Evolutionary conservation across 352 stramenopile genomes (phyloP).

Genomic region (Globisporangium abappressorium): DNA sequence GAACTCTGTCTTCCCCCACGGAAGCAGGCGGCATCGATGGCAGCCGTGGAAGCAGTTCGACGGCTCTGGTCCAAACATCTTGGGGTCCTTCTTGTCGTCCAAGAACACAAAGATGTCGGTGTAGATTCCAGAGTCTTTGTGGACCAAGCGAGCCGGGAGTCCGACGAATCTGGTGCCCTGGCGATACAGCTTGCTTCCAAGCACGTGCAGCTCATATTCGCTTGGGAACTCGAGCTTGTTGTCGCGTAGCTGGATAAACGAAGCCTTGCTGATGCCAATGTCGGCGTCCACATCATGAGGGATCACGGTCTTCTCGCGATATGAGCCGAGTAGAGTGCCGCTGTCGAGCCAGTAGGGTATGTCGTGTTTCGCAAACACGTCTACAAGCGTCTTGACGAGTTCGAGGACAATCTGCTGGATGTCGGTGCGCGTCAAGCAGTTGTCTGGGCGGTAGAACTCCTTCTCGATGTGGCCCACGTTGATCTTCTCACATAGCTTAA

Average conservation of each 20-base stretch:
- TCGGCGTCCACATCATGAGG: conserved; percentile 28
- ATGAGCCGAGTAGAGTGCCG: too few species aligned
- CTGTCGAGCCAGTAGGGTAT: too few species aligned
- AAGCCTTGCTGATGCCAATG: conserved; percentile 15
- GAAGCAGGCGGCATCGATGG: too few species aligned
- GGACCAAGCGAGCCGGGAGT: conserved; percentile 25
- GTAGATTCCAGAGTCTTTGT: conserved; percentile 24
- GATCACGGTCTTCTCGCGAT: too few species aligned
- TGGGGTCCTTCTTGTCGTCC: conserved; percentile 8
- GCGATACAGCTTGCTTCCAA: conserved; percentile 18
- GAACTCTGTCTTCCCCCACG: conserved; percentile 10
- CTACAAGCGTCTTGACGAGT: conserved; percentile 19
- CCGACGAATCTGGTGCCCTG: conserved; percentile 13
- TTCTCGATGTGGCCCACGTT: conserved; percentile 21
- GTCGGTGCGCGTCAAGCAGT: conserved; percentile 24
- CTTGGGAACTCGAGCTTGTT: conserved; percentile 14
- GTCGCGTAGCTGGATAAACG: conserved; percentile 13
- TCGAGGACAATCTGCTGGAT: conserved; percentile 25
- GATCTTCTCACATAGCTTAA: too few species aligned
- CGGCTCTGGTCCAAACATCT: neutral
- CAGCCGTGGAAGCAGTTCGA: too few species aligned
- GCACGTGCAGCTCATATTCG: conserved; percentile 22
- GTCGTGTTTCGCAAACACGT: too few species aligned
- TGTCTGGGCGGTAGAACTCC: conserved; percentile 7
- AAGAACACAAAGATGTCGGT: conserved; percentile 31